Percentiles rank a stretch among this genome's conserved stretches.
Evolutionary conservation across 106 monocot species (phyloP).

Genomic region (Allium sativum): DNA sequence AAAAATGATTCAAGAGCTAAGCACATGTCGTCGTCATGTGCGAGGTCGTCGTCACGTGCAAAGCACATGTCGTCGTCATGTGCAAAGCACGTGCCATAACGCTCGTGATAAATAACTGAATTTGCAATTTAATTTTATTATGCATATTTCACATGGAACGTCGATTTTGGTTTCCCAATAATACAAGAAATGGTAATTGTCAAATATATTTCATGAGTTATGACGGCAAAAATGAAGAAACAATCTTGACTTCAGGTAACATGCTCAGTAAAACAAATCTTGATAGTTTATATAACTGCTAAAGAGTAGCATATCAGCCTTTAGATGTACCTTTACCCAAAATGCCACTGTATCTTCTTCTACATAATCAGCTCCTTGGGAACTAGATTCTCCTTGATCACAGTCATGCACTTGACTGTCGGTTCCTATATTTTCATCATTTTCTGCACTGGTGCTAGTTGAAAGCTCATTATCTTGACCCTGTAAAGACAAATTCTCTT

Average conservation of each 20-base stretch:
- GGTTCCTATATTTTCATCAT: conserved; percentile 6
- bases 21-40: no score
- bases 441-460: neutral
- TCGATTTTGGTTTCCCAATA: no score
- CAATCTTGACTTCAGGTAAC: neutral
- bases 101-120: no score
- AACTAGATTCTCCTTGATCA: conserved; percentile 17
- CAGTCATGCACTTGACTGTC: conserved; percentile 1
- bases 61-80: no score
- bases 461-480: conserved; percentile 12
- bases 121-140: no score
- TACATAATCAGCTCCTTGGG: conserved; percentile 8
- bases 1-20: no score
- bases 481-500: conserved; percentile 5
- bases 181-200: no score
- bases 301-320: neutral
- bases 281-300: neutral
- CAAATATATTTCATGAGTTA: neutral
- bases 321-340: conserved; percentile 71
- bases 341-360: conserved; percentile 45
- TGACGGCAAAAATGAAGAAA: neutral
- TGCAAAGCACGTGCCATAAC: no score
- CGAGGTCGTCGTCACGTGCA: no score
- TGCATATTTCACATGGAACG: no score
- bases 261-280: neutral